Evolutionary conservation across 2,329 filamentous ascomycete genomes (phyloP), one percentile per base, ranked within the genome.

Genomic region (Nannizziopsis arthrosporioides): DNA sequence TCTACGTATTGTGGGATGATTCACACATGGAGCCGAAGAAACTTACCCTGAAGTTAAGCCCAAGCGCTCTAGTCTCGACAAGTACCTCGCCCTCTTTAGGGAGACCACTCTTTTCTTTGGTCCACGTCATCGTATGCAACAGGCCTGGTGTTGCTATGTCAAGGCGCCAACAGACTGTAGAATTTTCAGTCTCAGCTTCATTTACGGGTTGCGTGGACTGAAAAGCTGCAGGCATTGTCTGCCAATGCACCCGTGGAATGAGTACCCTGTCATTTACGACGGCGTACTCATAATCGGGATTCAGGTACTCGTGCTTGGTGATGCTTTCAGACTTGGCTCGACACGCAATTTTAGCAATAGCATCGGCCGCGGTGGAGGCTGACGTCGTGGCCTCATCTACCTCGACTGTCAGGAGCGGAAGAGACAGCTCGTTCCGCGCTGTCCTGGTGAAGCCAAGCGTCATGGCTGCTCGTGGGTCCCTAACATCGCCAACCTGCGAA

Each of bases 41-140:
- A 37, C 44, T n/a, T 5, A 47, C 44, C 27, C 42, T 59, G 48
- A 61, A 61, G 47, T 63, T 65, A 36, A 65, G 45, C 4, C 58
- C 56, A 1, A 55, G 51, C 1, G 60, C 59, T 41, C 63, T 63
- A 44, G 61, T 54, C 27, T 61, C 54, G 15, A 67, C 53, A 19
- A 64, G 61, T 12, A 66, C 52, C 5, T 59, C 45, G 38, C 59
- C 53, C 9, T 48, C 30, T n/a, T 27, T 14, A 3, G 48, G 38
- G 5, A 19, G 1, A 8, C 12, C 18, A 19, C 12, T 5, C 14
- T 8, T 12, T 3, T 34, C 27, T 11, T 5, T n/a, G 3, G 12
- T 11, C 37, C 41, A 49, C 8, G 36, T 14, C 11, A 51, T 36
- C 7, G 22, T 43, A 31, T 44, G 14, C 14, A 51, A 5, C 3